These are phyloP conservation scores for Gloeophyllum trabeum DNA, from an alignment of 768 basidiomycete species.

Conservation along the genomic window DNA sequence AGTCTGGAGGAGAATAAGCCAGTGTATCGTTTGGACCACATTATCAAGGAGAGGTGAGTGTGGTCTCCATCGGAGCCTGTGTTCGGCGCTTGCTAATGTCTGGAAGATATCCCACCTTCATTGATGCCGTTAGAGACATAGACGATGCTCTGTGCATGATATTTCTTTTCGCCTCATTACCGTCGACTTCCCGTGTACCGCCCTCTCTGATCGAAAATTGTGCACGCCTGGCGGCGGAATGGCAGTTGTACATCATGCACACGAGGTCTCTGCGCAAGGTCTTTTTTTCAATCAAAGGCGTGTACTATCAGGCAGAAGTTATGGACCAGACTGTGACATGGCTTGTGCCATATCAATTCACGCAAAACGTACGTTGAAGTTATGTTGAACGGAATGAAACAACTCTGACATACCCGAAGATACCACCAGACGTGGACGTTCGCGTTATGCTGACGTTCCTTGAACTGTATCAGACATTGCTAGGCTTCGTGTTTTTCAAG, in stretches of 20 bases:
- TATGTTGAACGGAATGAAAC: slow-evolving; percentile 4
- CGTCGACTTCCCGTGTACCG: slow-evolving; percentile 75
- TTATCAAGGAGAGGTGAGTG: slow-evolving; percentile 89
- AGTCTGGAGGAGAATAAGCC: slow-evolving; percentile 90
- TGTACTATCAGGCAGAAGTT: slow-evolving; percentile 95
- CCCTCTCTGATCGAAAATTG: slow-evolving; percentile 85
- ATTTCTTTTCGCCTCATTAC: slow-evolving; percentile 85
- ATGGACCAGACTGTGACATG: slow-evolving; percentile 90
- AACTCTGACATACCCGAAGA: slow-evolving; percentile 29
- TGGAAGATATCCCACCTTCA: slow-evolving; percentile 88
- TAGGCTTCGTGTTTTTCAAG: slow-evolving; percentile 95
- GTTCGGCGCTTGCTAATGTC: slow-evolving; percentile 7
- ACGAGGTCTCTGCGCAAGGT: slow-evolving; percentile 75
- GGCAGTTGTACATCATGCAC: slow-evolving; percentile 94
- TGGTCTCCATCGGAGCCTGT: neutral
- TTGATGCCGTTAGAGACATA: slow-evolving; percentile 90
- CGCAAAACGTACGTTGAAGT: slow-evolving; percentile 61
- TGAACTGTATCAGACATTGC: slow-evolving; percentile 93
- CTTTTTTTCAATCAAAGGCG: slow-evolving; percentile 94
- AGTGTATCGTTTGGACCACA: slow-evolving; percentile 85
- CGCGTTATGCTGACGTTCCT: slow-evolving; percentile 97
- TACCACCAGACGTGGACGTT: slow-evolving; percentile 92
- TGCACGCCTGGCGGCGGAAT: slow-evolving; percentile 81
- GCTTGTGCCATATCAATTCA: slow-evolving; percentile 97
- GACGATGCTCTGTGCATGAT: slow-evolving; percentile 96